Evolutionary conservation across 2,329 filamentous ascomycete genomes (phyloP).

Genomic region (Penicillium palitans): DNA sequence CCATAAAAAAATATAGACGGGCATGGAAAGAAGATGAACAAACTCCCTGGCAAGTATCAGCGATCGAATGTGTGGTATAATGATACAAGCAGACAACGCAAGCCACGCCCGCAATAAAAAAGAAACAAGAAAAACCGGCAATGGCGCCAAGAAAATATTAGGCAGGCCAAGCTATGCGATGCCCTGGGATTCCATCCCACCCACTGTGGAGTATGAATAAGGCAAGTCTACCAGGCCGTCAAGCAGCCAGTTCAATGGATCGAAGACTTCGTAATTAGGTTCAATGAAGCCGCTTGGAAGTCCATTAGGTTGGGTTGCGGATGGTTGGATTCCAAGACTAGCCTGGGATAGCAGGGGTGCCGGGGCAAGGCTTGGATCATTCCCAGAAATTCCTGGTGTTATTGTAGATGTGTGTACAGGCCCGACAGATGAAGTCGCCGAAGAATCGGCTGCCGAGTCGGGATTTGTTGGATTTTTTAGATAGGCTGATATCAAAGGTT

Average conservation of each 20-base stretch:
- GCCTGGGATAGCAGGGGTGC: slow-evolving; percentile 37
- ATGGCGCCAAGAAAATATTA: slow-evolving; percentile 8
- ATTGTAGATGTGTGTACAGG: slow-evolving; percentile 40
- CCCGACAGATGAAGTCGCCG: slow-evolving; percentile 61
- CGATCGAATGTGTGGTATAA: slow-evolving; percentile 27
- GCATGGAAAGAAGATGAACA: slow-evolving; percentile 1
- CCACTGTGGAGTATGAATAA: slow-evolving; percentile 62
- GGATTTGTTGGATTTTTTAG: slow-evolving; percentile 85
- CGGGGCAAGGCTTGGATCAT: slow-evolving; percentile 48
- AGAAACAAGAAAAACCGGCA: not conserved
- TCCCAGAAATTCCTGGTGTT: slow-evolving; percentile 39
- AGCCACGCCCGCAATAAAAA: slow-evolving; percentile 15
- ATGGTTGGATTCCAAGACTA: slow-evolving; percentile 31
- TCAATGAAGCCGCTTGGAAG: slow-evolving; percentile 59
- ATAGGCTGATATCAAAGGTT: slow-evolving; percentile 51
- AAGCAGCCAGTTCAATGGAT: slow-evolving; percentile 90
- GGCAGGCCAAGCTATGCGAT: slow-evolving; percentile 30
- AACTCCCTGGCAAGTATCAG: slow-evolving; percentile 23
- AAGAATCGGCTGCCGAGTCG: slow-evolving; percentile 73
- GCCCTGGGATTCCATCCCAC: slow-evolving; percentile 47
- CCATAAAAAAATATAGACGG: slow-evolving; percentile 1
- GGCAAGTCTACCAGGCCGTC: slow-evolving; percentile 82
- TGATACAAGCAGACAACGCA: slow-evolving; percentile 23
- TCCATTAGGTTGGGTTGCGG: slow-evolving; percentile 24
- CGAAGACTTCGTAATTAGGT: slow-evolving; percentile 81